Percentiles rank a stretch among this genome's conserved stretches.
These are phyloP conservation scores for Hsuehochloa calcarea DNA, from an alignment of 176 grass and related monocot species.

Conservation along the genomic window DNA sequence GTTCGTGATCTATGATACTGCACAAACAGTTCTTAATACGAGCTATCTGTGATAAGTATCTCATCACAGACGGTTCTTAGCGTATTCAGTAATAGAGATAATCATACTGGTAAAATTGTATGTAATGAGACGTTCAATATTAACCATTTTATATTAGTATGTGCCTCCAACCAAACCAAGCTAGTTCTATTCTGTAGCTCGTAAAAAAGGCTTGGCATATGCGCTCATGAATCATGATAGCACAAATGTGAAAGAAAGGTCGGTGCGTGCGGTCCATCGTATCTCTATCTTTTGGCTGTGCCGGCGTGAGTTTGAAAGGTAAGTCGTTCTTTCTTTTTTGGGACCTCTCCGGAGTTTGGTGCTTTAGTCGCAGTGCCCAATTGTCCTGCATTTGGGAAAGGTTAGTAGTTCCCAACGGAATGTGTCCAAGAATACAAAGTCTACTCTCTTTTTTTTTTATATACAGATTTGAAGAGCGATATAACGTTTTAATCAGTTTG, in stretches of 20 bases:
- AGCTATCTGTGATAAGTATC: too few relatives aligned
- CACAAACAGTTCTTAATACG: too few relatives aligned
- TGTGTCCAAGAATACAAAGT: neutral
- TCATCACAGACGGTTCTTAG: too few relatives aligned
- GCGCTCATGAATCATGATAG: neutral
- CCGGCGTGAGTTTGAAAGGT: neutral
- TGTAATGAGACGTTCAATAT: too few relatives aligned
- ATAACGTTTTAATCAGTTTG: neutral
- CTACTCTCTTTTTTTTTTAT: too few relatives aligned
- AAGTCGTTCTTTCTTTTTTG: neutral
- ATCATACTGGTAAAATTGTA: too few relatives aligned
- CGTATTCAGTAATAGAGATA: too few relatives aligned
- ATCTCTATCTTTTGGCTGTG: neutral
- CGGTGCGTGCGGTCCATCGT: neutral
- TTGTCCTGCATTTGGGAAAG: neutral
- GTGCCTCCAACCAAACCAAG: neutral
- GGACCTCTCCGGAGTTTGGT: neutral
- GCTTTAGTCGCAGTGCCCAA: neutral
- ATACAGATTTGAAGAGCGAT: neutral
- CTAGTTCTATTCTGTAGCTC: neutral
- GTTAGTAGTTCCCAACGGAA: neutral
- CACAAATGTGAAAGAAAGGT: neutral
- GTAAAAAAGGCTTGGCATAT: neutral
- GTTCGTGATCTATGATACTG: too few relatives aligned
- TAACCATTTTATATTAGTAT: too few relatives aligned